phyloP scores from a whole-genome alignment of 495 filamentous ascomycete species.

The Staphylotrichum tortipilum region DNA sequence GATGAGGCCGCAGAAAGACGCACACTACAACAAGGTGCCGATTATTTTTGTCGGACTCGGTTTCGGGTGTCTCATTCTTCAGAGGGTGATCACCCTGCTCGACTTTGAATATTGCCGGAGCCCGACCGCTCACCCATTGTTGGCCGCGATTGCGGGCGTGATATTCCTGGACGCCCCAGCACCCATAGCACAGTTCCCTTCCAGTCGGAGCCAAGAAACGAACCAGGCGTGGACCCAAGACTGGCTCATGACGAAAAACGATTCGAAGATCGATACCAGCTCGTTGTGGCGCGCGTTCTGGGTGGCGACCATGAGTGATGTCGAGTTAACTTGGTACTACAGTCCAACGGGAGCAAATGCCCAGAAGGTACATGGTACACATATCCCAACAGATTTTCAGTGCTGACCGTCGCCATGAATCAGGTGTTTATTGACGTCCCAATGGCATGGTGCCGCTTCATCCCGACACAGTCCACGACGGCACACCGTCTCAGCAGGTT shows the following conservation, averaged over 20 bases:
- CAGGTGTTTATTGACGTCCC: no score
- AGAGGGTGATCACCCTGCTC: constrained; percentile 1
- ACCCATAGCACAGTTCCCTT: constrained; percentile 1
- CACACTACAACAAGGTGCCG: constrained; percentile 8
- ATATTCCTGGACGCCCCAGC: constrained; percentile 10
- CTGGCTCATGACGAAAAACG: constrained; percentile 7
- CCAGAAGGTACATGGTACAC: background rate
- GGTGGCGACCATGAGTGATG: background rate
- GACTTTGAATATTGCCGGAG: background rate
- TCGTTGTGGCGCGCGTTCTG: constrained; percentile 7
- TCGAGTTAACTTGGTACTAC: constrained; percentile 7
- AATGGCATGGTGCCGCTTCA: no score
- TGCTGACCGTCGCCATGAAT: no score
- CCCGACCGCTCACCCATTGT: no score
- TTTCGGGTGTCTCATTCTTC: constrained; percentile 8
- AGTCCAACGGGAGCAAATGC: background rate
- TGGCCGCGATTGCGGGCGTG: constrained; percentile 1
- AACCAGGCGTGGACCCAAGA: constrained; percentile 13
- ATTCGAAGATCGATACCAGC: constrained; percentile 8
- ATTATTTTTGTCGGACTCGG: constrained; percentile 9
- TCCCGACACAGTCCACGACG: constrained; percentile 8
- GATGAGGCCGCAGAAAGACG: constrained; percentile 3
- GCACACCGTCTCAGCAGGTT: constrained; percentile 14
- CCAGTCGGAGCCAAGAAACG: constrained; percentile 9
- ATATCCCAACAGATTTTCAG: no score